Base-by-base conservation (phyloP, 2,329 filamentous ascomycete genomes). In the Pseudogymnoascus sp. region DNA sequence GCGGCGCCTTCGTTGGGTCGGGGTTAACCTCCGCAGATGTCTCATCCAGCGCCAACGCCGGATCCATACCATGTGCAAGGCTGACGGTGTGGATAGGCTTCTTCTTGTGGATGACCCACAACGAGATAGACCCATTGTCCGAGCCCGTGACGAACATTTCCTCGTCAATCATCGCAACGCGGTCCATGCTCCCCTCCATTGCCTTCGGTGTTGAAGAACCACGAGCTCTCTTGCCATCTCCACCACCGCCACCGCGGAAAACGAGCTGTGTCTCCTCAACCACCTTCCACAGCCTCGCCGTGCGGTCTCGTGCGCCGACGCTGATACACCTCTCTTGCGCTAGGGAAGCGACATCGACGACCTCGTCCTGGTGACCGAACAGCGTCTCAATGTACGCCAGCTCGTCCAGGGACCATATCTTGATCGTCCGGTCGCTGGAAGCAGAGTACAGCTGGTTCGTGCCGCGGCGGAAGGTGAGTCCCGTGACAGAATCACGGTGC, bases 91-190 rank as follows among this genome's bases (percentile, higher is more conserved):
- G 89, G 8, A 99, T 79, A 0, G 94, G 88, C 75, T 97, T 97
- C 82, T 99, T 99, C 78, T 96, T 96, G 72, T 92, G 84, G 21
- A 92, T 81, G 64, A 86, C 91, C 93, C 93, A 97, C 10, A 97
- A 82, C 0, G 86, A 87, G 59, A 99, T 79, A 5, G 87, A 84
- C 60, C 94, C 94, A 68, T 94, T 96, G 75, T 99, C 93, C 63
- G 89, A 90, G 21, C 93, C 94, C 0, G 94, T 99, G 64, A 99
- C 86, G 71, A 97, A 99, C 21, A 86, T 88, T 71, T 87, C 87
- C 70, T 88, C 92, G 75, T 89, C 94, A 70, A 99, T 83, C 78
- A 96, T 91, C 63, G 92, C 89, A 26, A 97, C 85, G 64, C 92
- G 87, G 74, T 99, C 94, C 75, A 97, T 92, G 71, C 88, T 95